Evolutionary conservation across 805 yeast species (phyloP).

Genomic region (Candida manassasensis): DNA sequence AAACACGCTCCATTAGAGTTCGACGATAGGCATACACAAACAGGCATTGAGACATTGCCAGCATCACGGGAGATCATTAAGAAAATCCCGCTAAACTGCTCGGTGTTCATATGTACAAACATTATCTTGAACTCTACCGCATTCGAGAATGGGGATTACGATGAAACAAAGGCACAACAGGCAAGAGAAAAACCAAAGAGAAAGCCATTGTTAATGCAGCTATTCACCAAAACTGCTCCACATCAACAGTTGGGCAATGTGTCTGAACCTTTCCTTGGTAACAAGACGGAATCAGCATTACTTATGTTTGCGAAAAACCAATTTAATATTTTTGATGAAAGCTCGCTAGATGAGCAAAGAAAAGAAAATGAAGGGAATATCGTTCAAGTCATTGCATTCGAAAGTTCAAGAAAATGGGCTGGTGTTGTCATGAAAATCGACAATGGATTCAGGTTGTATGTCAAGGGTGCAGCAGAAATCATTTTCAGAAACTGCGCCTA

Average conservation of each 20-base stretch:
- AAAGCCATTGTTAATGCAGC: constrained; percentile 23
- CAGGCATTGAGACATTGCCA: constrained; percentile 12
- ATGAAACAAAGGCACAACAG: constrained; percentile 24
- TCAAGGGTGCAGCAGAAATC: constrained; percentile 96
- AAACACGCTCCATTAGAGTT: constrained; percentile 31
- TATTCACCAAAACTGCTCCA: constrained; percentile 14
- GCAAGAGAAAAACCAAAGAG: constrained; percentile 26
- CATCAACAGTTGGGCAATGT: constrained; percentile 13
- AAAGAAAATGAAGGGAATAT: constrained; percentile 25
- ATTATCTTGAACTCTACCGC: constrained; percentile 83
- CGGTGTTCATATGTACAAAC: constrained; percentile 42
- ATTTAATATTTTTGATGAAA: constrained; percentile 42
- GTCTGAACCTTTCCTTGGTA: constrained; percentile 73
- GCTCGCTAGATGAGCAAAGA: constrained; percentile 41
- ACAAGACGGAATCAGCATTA: constrained; percentile 91
- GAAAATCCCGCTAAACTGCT: constrained; percentile 18
- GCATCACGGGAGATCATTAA: constrained; percentile 21
- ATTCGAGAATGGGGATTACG: constrained; percentile 60
- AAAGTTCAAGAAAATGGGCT: constrained; percentile 90
- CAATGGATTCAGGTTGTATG: constrained; percentile 53
- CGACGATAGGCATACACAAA: constrained; percentile 37
- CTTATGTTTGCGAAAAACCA: constrained; percentile 60
- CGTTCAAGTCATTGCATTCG: constrained; percentile 82
- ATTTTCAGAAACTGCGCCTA: constrained; percentile 57
- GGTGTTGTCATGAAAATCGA: constrained; percentile 61